Evolutionary conservation across 805 yeast species (phyloP).

Genomic region (Cyberlindnera bimundalis): DNA sequence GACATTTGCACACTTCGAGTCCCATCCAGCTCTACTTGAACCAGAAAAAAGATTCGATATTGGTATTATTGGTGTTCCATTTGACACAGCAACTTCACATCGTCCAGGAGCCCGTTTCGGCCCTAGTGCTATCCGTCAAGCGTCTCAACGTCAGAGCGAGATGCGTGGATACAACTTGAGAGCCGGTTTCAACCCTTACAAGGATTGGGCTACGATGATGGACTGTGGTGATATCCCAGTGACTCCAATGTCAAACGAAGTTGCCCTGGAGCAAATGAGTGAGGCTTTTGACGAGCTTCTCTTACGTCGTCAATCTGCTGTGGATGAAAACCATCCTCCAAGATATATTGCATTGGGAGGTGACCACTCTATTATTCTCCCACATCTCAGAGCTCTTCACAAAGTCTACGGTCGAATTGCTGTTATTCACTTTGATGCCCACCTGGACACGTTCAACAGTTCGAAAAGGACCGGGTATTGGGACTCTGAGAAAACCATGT

Average conservation of each 20-base stretch:
- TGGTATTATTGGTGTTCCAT: constrained; percentile 76
- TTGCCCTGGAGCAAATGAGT: constrained; percentile 60
- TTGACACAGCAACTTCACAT: constrained; percentile 77
- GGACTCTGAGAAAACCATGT: constrained; percentile 47
- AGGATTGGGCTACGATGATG: constrained; percentile 45
- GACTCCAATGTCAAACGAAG: constrained; percentile 59
- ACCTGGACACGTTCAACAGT: constrained; percentile 77
- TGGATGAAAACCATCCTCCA: constrained; percentile 44
- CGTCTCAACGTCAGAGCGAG: constrained; percentile 65
- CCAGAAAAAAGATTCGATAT: constrained; percentile 1
- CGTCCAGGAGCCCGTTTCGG: constrained; percentile 85
- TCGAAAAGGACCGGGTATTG: constrained; percentile 59
- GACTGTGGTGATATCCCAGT: constrained; percentile 69
- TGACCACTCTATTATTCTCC: constrained; percentile 71
- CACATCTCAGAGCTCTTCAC: constrained; percentile 61
- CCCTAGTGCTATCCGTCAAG: constrained; percentile 63
- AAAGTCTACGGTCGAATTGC: constrained; percentile 61
- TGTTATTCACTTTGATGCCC: constrained; percentile 82
- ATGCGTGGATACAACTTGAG: constrained; percentile 66
- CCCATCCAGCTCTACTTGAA: background rate
- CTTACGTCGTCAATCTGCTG: constrained; percentile 24
- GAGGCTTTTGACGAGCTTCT: constrained; percentile 53
- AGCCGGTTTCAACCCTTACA: constrained; percentile 57
- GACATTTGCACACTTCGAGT: background rate
- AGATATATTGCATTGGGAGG: constrained; percentile 72